Conservation (phyloP, 225 moss, liverwort and hornwort species). For the Thuidium tamariscinum region DNA sequence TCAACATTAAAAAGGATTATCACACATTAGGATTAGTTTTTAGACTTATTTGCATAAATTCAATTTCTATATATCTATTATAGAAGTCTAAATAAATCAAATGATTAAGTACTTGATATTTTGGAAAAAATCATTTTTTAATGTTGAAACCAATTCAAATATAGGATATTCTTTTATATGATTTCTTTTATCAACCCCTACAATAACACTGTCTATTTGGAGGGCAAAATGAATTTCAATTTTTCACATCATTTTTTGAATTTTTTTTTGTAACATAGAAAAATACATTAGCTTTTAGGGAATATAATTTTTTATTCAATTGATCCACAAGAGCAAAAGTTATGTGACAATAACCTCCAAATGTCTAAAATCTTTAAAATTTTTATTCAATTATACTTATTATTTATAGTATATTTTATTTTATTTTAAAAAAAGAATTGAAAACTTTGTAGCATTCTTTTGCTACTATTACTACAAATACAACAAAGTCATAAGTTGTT, state of each 20-base stretch:
- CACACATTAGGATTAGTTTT: fast-evolving
- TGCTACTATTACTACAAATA: too few relatives aligned
- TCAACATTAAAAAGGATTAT: fast-evolving
- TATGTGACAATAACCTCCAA: background rate
- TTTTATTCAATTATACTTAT: too few relatives aligned
- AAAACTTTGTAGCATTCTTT: too few relatives aligned
- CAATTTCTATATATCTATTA: background rate
- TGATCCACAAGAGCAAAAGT: fast-evolving
- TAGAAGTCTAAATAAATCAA: background rate
- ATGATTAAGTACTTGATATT: background rate
- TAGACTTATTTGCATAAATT: background rate
- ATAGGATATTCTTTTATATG: fast-evolving
- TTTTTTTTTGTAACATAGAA: too few relatives aligned
- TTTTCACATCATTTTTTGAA: too few relatives aligned
- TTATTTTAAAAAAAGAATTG: too few relatives aligned
- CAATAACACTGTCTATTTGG: fast-evolving
- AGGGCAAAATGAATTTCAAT: fast-evolving
- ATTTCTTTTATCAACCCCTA: too few relatives aligned
- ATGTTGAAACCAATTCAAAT: background rate
- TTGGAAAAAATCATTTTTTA: too few relatives aligned
- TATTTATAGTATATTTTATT: too few relatives aligned
- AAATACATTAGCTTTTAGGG: background rate
- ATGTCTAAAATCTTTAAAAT: too few relatives aligned
- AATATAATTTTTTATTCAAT: background rate
- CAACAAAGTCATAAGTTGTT: too few relatives aligned